A percentile compares a stretch with the other conserved stretches of the same genome.
phyloP scores from a whole-genome alignment of 208 protist species.

The Trypanosomatidae sp. region DNA sequence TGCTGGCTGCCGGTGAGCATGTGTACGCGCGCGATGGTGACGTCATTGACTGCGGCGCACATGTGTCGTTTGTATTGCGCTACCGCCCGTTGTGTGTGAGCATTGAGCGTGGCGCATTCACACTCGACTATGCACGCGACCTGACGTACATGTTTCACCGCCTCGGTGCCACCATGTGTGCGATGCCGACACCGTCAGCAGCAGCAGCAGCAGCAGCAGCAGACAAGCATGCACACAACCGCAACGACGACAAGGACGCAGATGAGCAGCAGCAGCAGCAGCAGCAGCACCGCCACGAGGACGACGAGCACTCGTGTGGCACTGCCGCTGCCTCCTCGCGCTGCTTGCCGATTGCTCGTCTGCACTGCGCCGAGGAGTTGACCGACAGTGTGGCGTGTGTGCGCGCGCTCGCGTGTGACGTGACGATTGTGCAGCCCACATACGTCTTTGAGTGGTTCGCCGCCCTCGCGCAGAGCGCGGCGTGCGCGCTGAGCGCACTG shows the following conservation, averaged over 20 bases:
- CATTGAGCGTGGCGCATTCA: conserved; percentile 22
- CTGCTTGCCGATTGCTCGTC: conserved; percentile 34
- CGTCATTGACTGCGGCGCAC: conserved; percentile 29
- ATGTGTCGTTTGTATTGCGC: conserved; percentile 19
- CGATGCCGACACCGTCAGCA: conserved; percentile 7
- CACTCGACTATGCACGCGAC: conserved; percentile 23
- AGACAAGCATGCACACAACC: conserved; percentile 1
- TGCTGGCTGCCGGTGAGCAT: conserved; percentile 14
- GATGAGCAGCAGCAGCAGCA: no score
- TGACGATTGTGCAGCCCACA: conserved; percentile 47
- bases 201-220: no score
- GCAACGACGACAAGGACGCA: neutral
- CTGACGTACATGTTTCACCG: conserved; percentile 34
- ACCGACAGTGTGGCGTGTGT: conserved; percentile 39
- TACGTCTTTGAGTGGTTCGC: conserved; percentile 79
- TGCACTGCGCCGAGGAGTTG: conserved; percentile 42
- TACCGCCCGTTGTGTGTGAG: conserved; percentile 68
- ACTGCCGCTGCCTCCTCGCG: conserved; percentile 10
- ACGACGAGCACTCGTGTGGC: neutral
- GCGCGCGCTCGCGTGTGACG: conserved; percentile 44
- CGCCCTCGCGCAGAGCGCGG: conserved; percentile 30
- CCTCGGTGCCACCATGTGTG: conserved; percentile 59
- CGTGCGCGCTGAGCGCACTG: conserved; percentile 40
- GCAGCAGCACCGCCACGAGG: no score
- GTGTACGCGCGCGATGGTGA: conserved; percentile 25